phyloP scores from a whole-genome alignment of 495 filamentous ascomycete genomes.

The Hypoxylon perforatum region DNA sequence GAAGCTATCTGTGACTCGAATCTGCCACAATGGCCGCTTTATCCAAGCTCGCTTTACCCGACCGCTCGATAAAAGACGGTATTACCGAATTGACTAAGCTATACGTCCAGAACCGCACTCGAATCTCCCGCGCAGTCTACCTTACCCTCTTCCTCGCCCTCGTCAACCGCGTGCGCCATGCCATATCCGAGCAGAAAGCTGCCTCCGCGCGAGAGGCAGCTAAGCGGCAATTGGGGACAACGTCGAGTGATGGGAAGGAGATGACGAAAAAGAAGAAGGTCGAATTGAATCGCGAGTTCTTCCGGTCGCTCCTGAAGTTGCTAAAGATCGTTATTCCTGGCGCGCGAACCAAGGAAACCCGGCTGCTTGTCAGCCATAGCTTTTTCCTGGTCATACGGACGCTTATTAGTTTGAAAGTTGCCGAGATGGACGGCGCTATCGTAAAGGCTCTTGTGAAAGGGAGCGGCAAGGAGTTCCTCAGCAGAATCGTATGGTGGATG shows the following conservation, averaged over 20 bases:
- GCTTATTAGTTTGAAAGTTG: conserved; percentile 92
- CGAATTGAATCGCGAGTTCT: conserved; percentile 95
- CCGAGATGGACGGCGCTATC: conserved; percentile 91
- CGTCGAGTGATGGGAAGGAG: conserved; percentile 56
- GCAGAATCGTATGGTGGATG: conserved; percentile 98
- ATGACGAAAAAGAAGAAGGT: conserved; percentile 78
- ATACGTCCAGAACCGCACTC: conserved; percentile 87
- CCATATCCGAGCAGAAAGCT: conserved; percentile 91
- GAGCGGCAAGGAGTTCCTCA: conserved; percentile 89
- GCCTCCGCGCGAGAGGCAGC: conserved; percentile 78
- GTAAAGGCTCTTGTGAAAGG: conserved; percentile 92
- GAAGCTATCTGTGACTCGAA: conserved; percentile 11
- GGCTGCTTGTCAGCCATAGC: conserved; percentile 85
- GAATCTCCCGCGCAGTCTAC: conserved; percentile 91
- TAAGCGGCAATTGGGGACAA: conserved; percentile 67
- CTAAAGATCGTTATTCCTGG: conserved; percentile 90
- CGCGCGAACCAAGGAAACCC: conserved; percentile 86
- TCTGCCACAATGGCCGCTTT: conserved; percentile 74
- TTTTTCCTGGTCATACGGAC: conserved; percentile 85
- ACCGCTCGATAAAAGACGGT: conserved; percentile 77
- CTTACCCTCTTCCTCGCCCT: conserved; percentile 90
- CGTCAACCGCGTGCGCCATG: conserved; percentile 88
- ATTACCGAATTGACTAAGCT: conserved; percentile 76
- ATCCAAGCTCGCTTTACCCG: conserved; percentile 76
- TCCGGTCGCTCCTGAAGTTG: conserved; percentile 81